These are phyloP conservation scores for Aspergillus nanangensis DNA, from an alignment of 495 filamentous ascomycete genomes.

Conservation along the genomic window DNA sequence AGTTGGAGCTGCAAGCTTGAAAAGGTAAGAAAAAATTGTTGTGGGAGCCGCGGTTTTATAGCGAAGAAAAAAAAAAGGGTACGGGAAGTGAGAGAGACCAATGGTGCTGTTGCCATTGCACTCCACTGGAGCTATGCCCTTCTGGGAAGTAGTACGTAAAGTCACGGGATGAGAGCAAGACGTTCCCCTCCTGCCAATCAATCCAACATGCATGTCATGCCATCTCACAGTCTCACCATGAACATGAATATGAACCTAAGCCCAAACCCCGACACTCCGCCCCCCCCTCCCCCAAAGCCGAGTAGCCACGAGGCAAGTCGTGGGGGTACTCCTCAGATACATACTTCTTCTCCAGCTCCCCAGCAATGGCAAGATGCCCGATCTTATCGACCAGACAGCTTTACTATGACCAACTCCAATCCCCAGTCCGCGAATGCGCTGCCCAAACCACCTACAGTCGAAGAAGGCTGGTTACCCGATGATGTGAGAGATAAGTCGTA, in stretches of 20 bases:
- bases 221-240: no score
- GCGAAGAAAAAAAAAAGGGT: constrained; percentile 2
- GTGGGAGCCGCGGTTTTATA: constrained; percentile 26
- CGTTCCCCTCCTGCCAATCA: no score
- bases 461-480: constrained; percentile 62
- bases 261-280: constrained; percentile 52
- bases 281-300: constrained; percentile 70
- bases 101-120: constrained; percentile 17
- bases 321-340: constrained; percentile 53
- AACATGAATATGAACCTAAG: constrained; percentile 28
- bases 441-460: constrained; percentile 33
- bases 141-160: no score
- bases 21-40: constrained; percentile 32
- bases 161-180: no score
- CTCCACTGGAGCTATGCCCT: no score
- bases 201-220: no score
- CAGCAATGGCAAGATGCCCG: constrained; percentile 23
- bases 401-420: constrained; percentile 8
- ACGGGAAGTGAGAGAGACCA: constrained; percentile 12
- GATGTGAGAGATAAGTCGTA: constrained; percentile 74
- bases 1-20: constrained; percentile 16
- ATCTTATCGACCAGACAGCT: constrained; percentile 17
- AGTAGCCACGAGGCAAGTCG: constrained; percentile 64
- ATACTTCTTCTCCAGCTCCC: constrained; percentile 26
- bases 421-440: constrained; percentile 15